phyloP scores from a whole-genome alignment of 1,284 basidiomycete species.

The Apiotrichum gracile region DNA sequence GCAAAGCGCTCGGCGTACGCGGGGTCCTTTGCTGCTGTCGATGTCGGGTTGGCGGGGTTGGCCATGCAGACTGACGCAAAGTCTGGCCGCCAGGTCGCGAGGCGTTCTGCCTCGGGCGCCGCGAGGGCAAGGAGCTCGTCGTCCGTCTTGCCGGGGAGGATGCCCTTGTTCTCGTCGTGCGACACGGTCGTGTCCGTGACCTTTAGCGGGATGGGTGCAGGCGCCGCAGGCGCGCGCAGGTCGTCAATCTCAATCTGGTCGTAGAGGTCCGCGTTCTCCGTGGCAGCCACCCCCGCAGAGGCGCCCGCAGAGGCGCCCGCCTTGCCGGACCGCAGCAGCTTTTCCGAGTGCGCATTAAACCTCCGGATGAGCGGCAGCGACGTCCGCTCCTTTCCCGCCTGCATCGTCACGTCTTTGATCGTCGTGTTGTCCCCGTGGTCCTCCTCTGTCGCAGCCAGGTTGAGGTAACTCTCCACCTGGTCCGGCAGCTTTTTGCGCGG shows the following conservation, averaged over 20 bases:
- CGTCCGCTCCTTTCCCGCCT: slow-evolving; percentile 78
- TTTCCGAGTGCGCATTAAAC: slow-evolving; percentile 95
- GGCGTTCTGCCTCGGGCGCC: slow-evolving; percentile 7
- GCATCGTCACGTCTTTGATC: slow-evolving; percentile 88
- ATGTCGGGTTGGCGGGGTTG: slow-evolving; percentile 21
- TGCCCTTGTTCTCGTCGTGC: slow-evolving; percentile 20
- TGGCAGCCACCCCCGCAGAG: background rate
- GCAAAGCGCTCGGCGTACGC: slow-evolving; percentile 20
- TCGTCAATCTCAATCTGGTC: slow-evolving; percentile 81
- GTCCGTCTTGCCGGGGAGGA: slow-evolving; percentile 47
- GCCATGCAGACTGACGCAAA: slow-evolving; percentile 28
- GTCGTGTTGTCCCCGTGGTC: slow-evolving; percentile 89
- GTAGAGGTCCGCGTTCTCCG: slow-evolving; percentile 45
- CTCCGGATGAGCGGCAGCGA: slow-evolving; percentile 88
- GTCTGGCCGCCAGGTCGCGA: slow-evolving; percentile 20
- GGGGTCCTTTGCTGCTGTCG: slow-evolving; percentile 10
- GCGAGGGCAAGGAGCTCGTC: slow-evolving; percentile 53
- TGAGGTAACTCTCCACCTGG: slow-evolving; percentile 69
- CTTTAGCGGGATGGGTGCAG: slow-evolving; percentile 68
- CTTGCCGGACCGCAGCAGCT: slow-evolving; percentile 54
- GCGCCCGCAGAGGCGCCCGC: slow-evolving; percentile 4
- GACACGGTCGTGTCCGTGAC: slow-evolving; percentile 51
- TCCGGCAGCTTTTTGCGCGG: slow-evolving; percentile 65
- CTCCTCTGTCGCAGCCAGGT: slow-evolving; percentile 80
- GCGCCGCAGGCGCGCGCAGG: slow-evolving; percentile 61